Evolutionary conservation across 2,329 filamentous ascomycete species (phyloP), one percentile per base, ranked within the genome.

Genomic region (Clonostachys rhizophaga): DNA sequence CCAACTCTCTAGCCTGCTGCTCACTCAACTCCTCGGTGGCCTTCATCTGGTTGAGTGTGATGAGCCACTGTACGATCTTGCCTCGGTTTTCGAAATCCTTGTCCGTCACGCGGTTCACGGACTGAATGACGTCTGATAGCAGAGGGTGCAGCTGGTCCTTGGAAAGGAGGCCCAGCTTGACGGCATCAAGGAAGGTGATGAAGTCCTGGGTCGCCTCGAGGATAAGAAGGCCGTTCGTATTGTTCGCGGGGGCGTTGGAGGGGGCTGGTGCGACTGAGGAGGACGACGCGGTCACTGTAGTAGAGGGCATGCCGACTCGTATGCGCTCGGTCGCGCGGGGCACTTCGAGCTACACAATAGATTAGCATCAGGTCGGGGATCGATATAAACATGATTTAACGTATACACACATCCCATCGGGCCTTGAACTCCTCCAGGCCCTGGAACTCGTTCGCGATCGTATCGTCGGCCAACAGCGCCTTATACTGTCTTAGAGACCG

Each of bases 41-140:
- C 61, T 89, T 89, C 94, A 99, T 97, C 69, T 96, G 91, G 63
- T 99, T 99, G 53, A 99, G 74, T 7, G 89, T 87, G 58, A 99
- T 99, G 55, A 99, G 77, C 94, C 94, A 99, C 65, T 96, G 91
- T 48, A 99, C 91, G 57, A 99, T 97, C 77, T 97, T 97, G 57
- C 89, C 91, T 55, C 95, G 86, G 62, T 86, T 91, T 56, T 97
- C 91, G 63, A 99, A 99, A 59, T 97, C 92, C 52, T 86, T 82
- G 63, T 95, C 91, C 4, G 92, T 96, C 53, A 99, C 94, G 61
- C 95, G 94, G 69, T 97, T 97, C 54, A 96, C 92, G 4, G 90
- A 91, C 61, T 96, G 92, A 51, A 99, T 99, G 16, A 96, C 90
- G 58, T 97, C 94, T 2, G 91, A 92, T 3, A 99, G 78, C 17